These are phyloP conservation scores for Leccinum subgranulosum DNA, from an alignment of 768 basidiomycete genomes.

Conservation along the genomic window DNA sequence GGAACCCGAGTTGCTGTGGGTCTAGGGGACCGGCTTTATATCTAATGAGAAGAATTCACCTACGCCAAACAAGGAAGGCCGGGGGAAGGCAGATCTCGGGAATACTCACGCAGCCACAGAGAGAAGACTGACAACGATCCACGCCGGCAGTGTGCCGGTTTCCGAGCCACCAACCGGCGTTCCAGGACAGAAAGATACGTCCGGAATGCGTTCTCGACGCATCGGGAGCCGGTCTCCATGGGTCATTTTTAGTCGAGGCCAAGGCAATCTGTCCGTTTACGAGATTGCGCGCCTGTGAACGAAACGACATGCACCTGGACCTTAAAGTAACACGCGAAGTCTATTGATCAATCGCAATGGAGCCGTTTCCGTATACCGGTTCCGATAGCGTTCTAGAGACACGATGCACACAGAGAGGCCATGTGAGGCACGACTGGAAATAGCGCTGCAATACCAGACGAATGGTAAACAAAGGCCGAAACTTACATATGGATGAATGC, in stretches of 20 bases:
- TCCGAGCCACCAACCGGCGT: slow-evolving; percentile 11
- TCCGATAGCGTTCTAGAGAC: slow-evolving; percentile 8
- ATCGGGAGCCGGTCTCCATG: slow-evolving; percentile 14
- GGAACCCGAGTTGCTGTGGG: neutral
- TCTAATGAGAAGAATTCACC: slow-evolving; percentile 4
- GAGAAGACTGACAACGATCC: slow-evolving; percentile 10
- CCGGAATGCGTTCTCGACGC: neutral
- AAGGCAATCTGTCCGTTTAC: neutral
- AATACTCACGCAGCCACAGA: slow-evolving; percentile 8
- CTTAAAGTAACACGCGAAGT: neutral
- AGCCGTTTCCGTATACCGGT: neutral
- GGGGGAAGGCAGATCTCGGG: slow-evolving; percentile 15
- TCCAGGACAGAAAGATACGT: neutral
- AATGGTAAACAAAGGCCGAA: neutral
- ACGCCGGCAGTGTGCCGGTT: slow-evolving; percentile 7
- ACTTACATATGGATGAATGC: slow-evolving; percentile 16
- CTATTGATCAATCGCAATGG: neutral
- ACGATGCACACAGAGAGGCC: neutral
- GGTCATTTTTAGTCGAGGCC: neutral
- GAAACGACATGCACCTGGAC: neutral
- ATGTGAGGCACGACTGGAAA: slow-evolving; percentile 13
- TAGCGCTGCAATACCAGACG: neutral
- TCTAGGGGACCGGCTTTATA: slow-evolving; percentile 20
- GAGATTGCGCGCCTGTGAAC: neutral
- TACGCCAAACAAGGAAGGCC: slow-evolving; percentile 11